Base-by-base conservation (phyloP, 2,329 filamentous ascomycete genomes). In the Botryotinia convoluta region DNA sequence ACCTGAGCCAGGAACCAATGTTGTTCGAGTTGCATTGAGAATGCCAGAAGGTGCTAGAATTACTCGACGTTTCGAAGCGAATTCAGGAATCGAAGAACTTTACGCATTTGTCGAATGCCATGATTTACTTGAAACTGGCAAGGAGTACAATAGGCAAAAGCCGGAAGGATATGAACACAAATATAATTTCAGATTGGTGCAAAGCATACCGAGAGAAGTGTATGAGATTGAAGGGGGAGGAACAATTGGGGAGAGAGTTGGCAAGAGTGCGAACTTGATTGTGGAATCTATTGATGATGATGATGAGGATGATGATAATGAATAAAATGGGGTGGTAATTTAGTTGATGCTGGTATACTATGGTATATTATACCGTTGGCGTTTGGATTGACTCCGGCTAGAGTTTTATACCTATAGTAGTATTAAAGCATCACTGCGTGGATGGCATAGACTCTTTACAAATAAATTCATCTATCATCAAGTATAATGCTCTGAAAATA, bases 41-140 rank as follows among this genome's bases (percentile, higher is more conserved):
- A 87, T 91, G 87, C 88, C 89, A 14, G 85, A 87, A 67, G 76
- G 75, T 0, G 92, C 93, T 59, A 88, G 94, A 39, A 88, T 97
- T 1, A 88, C 97, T 71, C 88, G 95, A 61, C 89, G 88, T 69
- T 98, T 98, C 81, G 82, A 85, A 0, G 85, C 87, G 1, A 85
- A 89, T n/a, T 89, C 92, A 0, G 86, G 88, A 3, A 84, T 98
- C 54, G 95, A 67, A 87, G 95, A 60, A 88, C 97, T 3, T 88
- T 97, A 98, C 82, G 96, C 95, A 0, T 98, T 97, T 83, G 94
- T 98, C 3, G 96, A 99, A 80, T 98, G 95, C 83, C 91, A 94
- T 81, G 90, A 93, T 70, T 78, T 92, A 9, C 78, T 94, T 4
- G 82, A 87, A 51, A 82, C 83, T 2, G 82, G 80, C 12, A 60